Conservation (phyloP, 768 basidiomycete species). For the Tubosaeta sp. region DNA sequence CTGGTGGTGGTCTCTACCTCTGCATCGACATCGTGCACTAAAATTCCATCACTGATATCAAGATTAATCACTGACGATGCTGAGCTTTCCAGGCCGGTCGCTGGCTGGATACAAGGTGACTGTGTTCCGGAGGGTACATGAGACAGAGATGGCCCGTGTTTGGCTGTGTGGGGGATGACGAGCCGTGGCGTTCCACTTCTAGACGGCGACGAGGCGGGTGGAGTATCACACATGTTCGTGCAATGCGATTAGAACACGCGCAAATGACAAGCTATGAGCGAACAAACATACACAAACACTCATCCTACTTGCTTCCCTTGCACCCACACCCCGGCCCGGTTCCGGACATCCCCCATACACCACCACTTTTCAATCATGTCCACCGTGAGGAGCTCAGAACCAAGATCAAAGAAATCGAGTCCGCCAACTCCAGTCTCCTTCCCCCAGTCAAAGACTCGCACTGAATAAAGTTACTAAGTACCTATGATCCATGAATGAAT, state of each 20-base stretch:
- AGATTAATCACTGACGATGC: constrained; percentile 68
- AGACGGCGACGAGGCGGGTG: constrained; percentile 35
- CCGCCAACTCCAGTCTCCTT: constrained; percentile 48
- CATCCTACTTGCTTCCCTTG: constrained; percentile 46
- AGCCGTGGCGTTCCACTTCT: constrained; percentile 17
- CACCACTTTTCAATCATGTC: constrained; percentile 87
- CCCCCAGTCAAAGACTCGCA: constrained; percentile 42
- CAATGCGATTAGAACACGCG: constrained; percentile 5
- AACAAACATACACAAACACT: constrained; percentile 17
- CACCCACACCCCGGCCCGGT: constrained; percentile 69
- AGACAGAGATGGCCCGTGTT: constrained; percentile 53
- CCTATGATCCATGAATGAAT: not conserved
- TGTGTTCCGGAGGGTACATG: constrained; percentile 36
- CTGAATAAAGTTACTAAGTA: constrained; percentile 27
- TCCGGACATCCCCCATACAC: constrained; percentile 71
- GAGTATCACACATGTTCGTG: constrained; percentile 24
- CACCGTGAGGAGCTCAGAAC: constrained; percentile 25
- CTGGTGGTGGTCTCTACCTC: constrained; percentile 52
- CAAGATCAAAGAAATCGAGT: constrained; percentile 64
- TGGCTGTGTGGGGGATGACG: constrained; percentile 45
- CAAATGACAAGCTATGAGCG: not conserved
- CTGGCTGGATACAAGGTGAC: constrained; percentile 25
- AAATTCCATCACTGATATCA: constrained; percentile 63
- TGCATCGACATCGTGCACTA: constrained; percentile 65
- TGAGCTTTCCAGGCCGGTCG: constrained; percentile 51